Evolutionary conservation across 208 protist genomes (phyloP).

Genomic region (Wallacemonas sp.): DNA sequence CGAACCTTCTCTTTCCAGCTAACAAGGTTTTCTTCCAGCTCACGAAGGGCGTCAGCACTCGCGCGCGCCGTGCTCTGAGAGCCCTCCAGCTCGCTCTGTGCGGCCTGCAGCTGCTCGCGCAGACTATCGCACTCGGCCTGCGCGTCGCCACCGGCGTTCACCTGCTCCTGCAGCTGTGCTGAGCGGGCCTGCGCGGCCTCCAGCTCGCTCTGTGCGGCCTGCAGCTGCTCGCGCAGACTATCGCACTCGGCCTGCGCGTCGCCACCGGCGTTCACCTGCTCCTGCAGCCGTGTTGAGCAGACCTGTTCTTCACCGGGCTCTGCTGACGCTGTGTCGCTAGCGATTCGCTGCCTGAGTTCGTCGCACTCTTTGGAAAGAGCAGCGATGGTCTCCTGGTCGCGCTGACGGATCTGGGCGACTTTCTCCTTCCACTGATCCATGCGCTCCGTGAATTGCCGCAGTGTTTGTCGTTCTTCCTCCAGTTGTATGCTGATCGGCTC

Average conservation of each 20-base stretch:
- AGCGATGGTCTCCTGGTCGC: conserved; percentile 22
- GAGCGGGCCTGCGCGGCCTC: no score
- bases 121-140: conserved; percentile 14
- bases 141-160: not conserved
- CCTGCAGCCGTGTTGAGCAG: no score
- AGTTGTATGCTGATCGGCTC: conserved; percentile 12
- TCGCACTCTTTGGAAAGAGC: conserved; percentile 16
- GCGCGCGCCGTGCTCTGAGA: conserved; percentile 1
- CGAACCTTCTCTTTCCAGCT: conserved; percentile 75
- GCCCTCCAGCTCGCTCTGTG: not conserved
- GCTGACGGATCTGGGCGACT: conserved; percentile 5
- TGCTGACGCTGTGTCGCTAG: conserved; percentile 10
- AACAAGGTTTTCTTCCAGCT: conserved; percentile 13
- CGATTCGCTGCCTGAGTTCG: conserved; percentile 12
- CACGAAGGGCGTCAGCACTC: not conserved
- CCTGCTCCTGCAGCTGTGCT: not conserved
- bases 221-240: conserved; percentile 13
- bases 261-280: not conserved
- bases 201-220: conserved; percentile 5
- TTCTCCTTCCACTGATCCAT: conserved; percentile 27
- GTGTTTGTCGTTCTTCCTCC: conserved; percentile 18
- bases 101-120: conserved; percentile 10
- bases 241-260: conserved; percentile 11
- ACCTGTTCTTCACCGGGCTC: no score
- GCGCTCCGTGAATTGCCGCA: conserved; percentile 18